A percentile compares a stretch with the other conserved stretches of the same genome.
phyloP scores from a whole-genome alignment of 805 yeast genomes.

The Metschnikowia aberdeeniae region DNA sequence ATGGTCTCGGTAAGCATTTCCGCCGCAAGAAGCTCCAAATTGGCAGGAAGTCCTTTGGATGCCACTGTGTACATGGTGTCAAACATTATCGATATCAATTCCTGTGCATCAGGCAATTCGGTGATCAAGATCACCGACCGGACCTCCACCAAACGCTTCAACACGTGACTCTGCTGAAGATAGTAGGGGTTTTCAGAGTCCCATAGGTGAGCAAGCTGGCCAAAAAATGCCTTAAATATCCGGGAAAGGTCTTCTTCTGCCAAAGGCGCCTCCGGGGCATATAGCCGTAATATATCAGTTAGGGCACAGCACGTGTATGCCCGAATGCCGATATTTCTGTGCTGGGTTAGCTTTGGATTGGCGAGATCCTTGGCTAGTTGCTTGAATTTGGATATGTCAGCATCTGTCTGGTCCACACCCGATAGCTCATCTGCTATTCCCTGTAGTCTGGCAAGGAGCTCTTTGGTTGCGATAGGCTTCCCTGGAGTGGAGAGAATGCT shows the following conservation, averaged over 20 bases:
- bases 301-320: conserved; percentile 69
- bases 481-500: conserved; percentile 52
- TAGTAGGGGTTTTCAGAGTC: conserved; percentile 58
- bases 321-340: conserved; percentile 65
- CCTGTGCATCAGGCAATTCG: conserved; percentile 63
- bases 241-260: conserved; percentile 57
- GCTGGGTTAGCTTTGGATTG: conserved; percentile 54
- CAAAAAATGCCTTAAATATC: conserved; percentile 62
- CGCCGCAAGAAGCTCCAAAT: conserved; percentile 57
- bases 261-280: conserved; percentile 90
- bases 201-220: conserved; percentile 53
- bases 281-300: conserved; percentile 69
- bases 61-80: conserved; percentile 55
- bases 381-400: conserved; percentile 42
- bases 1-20: conserved; percentile 74
- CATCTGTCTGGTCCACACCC: conserved; percentile 55
- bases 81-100: conserved; percentile 53
- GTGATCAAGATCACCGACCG: conserved; percentile 69
- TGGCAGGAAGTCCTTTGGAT: conserved; percentile 42
- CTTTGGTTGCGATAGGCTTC: conserved; percentile 58
- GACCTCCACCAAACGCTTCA: conserved; percentile 69
- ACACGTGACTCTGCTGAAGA: conserved; percentile 57
- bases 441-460: conserved; percentile 53
- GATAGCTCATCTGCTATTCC: conserved; percentile 61
- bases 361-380: conserved; percentile 48